Base-by-base conservation (phyloP, 2,329 filamentous ascomycete species). In the Nemania sp. region DNA sequence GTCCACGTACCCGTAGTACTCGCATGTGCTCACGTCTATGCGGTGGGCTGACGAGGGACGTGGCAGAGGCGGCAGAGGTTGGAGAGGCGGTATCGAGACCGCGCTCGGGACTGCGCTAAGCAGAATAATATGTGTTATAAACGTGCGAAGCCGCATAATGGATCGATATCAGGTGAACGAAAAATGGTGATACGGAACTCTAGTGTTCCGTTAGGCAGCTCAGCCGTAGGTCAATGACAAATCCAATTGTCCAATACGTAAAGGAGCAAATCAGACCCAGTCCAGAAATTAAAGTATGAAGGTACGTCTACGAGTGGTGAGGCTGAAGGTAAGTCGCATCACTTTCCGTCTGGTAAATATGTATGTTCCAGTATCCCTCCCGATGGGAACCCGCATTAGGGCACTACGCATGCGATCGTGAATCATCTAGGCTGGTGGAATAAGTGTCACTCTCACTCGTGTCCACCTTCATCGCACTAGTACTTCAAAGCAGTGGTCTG, bases 1-100 rank as follows among this genome's bases (percentile, higher is more conserved):
- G 11, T 47, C 50, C 14, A 48, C 20, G 19, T 43, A 58, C 1
- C 57, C 57, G 28, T 55, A 60, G 54, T 55, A 60, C 14, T 43
- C 24, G 31, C 57, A 60, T 7, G 30, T 48, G 22, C 44, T 55
- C 11, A 30, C 5, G 15, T 46, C 47, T 8, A 51, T 22, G 39
- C 51, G 51, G 28, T 40, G 47, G 22, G 52, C 48, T 48, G 34
- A 26, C n/a, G 42, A 3, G 24, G 33, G 6, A 11, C 19, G 26
- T 19, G 6, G 26, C 19, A 12, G 36, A 11, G 49, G 14, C 8
- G 48, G 34, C 4, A 52, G n/a, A n/a, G n/a, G n/a, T n/a, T 6
- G 26, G 20, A 12, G 36, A 11, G 49, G 14, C 8, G 48, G 34
- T 6, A 52, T 17, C 12, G 37, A 26, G 26, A 5, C 28, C 14